Evolutionary conservation across 805 yeast genomes (phyloP).

Genomic region (Nakazawaea ishiwadae): DNA sequence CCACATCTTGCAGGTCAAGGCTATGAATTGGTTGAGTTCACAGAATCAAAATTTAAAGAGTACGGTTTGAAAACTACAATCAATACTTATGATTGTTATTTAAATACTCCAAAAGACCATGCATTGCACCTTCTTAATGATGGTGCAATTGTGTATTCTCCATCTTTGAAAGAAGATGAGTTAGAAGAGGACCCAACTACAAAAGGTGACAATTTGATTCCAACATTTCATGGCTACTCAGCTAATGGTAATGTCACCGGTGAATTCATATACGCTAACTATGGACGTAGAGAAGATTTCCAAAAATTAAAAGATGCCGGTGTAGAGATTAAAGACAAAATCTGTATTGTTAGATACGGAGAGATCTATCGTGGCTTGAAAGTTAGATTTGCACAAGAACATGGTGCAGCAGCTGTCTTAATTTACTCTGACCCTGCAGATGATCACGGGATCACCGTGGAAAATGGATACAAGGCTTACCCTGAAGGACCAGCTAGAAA

Average conservation of each 20-base stretch:
- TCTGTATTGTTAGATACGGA: constrained; percentile 59
- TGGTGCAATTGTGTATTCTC: constrained; percentile 36
- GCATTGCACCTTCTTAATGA: constrained; percentile 37
- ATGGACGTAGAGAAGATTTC: constrained; percentile 53
- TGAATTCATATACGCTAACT: constrained; percentile 52
- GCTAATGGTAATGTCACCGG: constrained; percentile 65
- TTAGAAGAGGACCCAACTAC: constrained; percentile 39
- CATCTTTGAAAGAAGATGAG: constrained; percentile 49
- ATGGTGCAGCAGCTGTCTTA: constrained; percentile 57
- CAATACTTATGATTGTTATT: constrained; percentile 54
- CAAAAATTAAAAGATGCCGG: constrained; percentile 34
- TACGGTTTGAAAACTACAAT: constrained; percentile 52
- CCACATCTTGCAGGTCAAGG: constrained; percentile 59
- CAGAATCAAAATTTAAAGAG: constrained; percentile 50
- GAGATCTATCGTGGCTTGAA: constrained; percentile 61
- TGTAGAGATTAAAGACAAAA: constrained; percentile 42
- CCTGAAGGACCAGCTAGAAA: constrained; percentile 70
- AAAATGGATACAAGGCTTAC: constrained; percentile 48
- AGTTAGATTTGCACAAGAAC: constrained; percentile 60
- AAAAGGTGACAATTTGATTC: constrained; percentile 39
- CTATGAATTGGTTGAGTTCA: constrained; percentile 49
- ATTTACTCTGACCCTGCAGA: constrained; percentile 42
- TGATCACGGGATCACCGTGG: constrained; percentile 36
- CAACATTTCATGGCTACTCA: constrained; percentile 66
- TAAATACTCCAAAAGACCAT: constrained; percentile 59